Percentiles rank a stretch among this genome's conserved stretches.
These are phyloP conservation scores for Boletus eberwhitei DNA, from an alignment of 768 basidiomycete species.

Conservation along the genomic window DNA sequence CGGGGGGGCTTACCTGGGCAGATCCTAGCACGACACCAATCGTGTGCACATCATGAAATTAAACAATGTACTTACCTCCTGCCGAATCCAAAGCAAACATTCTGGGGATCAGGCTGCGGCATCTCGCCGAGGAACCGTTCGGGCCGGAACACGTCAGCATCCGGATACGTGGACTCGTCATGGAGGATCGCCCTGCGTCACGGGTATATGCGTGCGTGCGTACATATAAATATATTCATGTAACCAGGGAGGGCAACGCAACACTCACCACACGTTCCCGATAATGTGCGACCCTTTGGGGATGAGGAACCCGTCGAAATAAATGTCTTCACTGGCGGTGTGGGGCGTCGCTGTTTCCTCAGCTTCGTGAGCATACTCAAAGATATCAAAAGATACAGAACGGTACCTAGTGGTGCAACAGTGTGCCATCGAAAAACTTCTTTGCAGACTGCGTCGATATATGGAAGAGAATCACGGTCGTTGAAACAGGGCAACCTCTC, in stretches of 20 bases:
- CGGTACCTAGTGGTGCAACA: conserved; percentile 12
- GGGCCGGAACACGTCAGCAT: conserved; percentile 32
- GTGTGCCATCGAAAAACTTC: conserved; percentile 28
- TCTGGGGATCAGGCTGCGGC: conserved; percentile 17
- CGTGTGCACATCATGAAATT: no score
- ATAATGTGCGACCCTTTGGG: conserved; percentile 23
- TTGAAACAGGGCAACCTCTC: conserved; percentile 18
- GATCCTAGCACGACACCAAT: conserved; percentile 1
- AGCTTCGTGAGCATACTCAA: neutral
- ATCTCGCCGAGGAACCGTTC: conserved; percentile 30
- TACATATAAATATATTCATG: conserved; percentile 3
- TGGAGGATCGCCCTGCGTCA: conserved; percentile 47
- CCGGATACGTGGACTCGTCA: conserved; percentile 39
- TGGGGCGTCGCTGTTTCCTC: conserved; percentile 11
- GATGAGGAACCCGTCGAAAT: conserved; percentile 13
- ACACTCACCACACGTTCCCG: conserved; percentile 26
- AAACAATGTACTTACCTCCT: conserved; percentile 20
- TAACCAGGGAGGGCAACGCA: neutral
- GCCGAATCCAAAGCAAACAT: conserved; percentile 28
- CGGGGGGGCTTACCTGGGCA: conserved; percentile 15
- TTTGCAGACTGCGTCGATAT: conserved; percentile 23
- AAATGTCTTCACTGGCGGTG: conserved; percentile 18
- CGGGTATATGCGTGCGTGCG: no score
- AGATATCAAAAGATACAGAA: conserved; percentile 22
- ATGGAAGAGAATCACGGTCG: conserved; percentile 25